Evolutionary conservation across 495 filamentous ascomycete species (phyloP).

Genomic region (Trichoderma erinaceum): DNA sequence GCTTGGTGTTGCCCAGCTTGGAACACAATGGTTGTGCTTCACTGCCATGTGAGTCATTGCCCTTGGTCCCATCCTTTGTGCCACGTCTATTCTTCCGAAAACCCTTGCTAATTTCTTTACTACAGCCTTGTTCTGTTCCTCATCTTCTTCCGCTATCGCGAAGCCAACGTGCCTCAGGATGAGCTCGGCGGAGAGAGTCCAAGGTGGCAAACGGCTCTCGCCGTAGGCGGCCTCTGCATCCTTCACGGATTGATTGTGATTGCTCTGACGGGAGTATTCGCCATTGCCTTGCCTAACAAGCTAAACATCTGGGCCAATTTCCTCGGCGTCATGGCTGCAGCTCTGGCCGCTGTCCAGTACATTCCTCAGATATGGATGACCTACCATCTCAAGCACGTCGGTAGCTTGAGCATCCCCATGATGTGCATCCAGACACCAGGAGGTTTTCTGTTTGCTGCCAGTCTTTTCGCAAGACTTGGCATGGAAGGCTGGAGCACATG

Average conservation of each 20-base stretch:
- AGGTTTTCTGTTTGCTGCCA: slow-evolving; percentile 79
- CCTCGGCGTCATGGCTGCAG: slow-evolving; percentile 67
- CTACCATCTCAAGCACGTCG: slow-evolving; percentile 72
- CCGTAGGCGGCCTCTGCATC: slow-evolving; percentile 61
- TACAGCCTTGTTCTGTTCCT: slow-evolving; percentile 76
- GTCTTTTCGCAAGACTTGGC: slow-evolving; percentile 74
- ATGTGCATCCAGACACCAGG: slow-evolving; percentile 98
- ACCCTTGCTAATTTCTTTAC: background rate
- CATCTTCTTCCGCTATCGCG: slow-evolving; percentile 69
- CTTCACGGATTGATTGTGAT: slow-evolving; percentile 63
- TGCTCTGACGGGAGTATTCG: slow-evolving; percentile 58
- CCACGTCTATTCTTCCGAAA: background rate
- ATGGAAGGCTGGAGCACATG: slow-evolving; percentile 88
- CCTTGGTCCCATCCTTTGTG: background rate
- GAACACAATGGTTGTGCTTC: slow-evolving; percentile 86
- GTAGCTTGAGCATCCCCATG: slow-evolving; percentile 90
- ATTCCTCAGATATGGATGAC: slow-evolving; percentile 92
- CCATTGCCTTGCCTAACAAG: slow-evolving; percentile 47
- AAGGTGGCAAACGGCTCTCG: slow-evolving; percentile 67
- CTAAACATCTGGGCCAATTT: slow-evolving; percentile 75
- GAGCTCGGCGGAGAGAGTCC: slow-evolving; percentile 41
- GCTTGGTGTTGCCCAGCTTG: slow-evolving; percentile 83
- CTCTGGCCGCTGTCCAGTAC: slow-evolving; percentile 85
- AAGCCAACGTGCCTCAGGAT: slow-evolving; percentile 43
- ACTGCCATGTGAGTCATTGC: slow-evolving; percentile 67